Base-by-base conservation (phyloP, 768 basidiomycete genomes). In the Trametes maxima region DNA sequence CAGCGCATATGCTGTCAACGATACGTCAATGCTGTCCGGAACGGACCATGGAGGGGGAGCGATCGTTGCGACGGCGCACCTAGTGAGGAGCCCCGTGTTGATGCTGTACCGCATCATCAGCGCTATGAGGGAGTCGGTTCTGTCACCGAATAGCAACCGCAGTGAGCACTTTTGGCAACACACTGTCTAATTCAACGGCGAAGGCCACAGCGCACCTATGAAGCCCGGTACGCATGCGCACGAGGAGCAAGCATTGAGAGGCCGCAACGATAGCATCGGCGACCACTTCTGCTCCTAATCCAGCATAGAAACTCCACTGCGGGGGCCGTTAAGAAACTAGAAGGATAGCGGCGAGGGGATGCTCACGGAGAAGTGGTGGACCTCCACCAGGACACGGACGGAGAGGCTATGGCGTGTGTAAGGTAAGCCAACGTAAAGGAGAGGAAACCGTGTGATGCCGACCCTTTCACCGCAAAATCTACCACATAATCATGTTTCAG, bases 251-350 rank as follows among this genome's bases (percentile, higher is more conserved):
- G 49, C 59, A 64, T 35, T 64, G 66, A 0, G 66, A 50, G 24
- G 55, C 44, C 6, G 66, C 58, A 50, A 64, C 61, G 43, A 64
- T 47, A 11, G 52, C 33, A 50, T 62, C 66, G 16, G 54, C 57
- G 33, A 50, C 45, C 19, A 59, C 66, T 49, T 67, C 66, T 17
- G 48, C 52, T 16, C 35, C 35, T n/a, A 67, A 63, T 4, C 63
- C 66, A 19, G 62, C 59, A 47, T 67, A 67, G 21, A 67, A 58
- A 35, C 66, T 63, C 66, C 66, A 67, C 62, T 63, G 33, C 43
- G 7, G 43, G 43, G 21, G 17, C 5, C 14, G n/a, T 10, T 10
- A 44, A 44, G 7, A 10, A 19, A 3, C 14, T 3, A 21, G 17
- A n/a, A 44, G n/a, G 17, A 50, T 17, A 13, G 33, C 13, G 17